phyloP scores from a whole-genome alignment of 257 asterid species.

The Scutellaria baicalensis region DNA sequence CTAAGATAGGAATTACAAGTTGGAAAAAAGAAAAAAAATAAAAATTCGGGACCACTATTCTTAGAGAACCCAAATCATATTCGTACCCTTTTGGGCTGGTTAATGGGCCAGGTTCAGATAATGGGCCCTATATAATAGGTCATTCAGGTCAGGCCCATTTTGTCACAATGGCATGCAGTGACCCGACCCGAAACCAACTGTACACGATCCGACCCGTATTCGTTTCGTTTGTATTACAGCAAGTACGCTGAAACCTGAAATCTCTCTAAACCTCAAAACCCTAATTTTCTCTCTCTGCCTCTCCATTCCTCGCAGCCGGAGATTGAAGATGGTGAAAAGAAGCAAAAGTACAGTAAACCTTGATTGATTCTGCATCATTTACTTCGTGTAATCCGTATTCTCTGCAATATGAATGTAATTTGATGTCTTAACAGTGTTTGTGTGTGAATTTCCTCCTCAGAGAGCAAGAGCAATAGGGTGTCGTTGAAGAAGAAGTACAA shows the following conservation, averaged over 20 bases:
- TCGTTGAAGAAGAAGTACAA: slow-evolving; percentile 80
- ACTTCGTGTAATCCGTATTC: background rate
- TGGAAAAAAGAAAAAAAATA: too few species aligned
- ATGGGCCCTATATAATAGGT: too few species aligned
- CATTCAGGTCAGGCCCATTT: background rate
- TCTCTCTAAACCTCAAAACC: background rate
- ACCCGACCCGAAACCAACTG: background rate
- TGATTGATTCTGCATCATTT: too few species aligned
- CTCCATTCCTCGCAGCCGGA: background rate
- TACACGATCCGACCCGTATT: background rate
- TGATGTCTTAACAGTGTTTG: background rate
- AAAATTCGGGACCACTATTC: too few species aligned
- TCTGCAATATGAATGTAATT: background rate
- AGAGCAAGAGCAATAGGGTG: slow-evolving; percentile 93
- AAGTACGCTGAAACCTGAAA: too few species aligned
- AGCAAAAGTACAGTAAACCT: slow-evolving; percentile 50
- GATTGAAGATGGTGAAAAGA: slow-evolving; percentile 58
- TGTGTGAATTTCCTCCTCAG: slow-evolving; percentile 22
- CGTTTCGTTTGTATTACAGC: background rate
- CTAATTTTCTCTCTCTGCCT: slow-evolving; percentile 2
- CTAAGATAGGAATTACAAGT: too few species aligned
- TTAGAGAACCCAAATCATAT: too few species aligned
- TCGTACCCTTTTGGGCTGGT: too few species aligned
- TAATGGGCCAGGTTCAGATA: too few species aligned
- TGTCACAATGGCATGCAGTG: background rate